Base-by-base conservation (phyloP, 768 basidiomycete species). In the Porpolomopsis calyptriformis region DNA sequence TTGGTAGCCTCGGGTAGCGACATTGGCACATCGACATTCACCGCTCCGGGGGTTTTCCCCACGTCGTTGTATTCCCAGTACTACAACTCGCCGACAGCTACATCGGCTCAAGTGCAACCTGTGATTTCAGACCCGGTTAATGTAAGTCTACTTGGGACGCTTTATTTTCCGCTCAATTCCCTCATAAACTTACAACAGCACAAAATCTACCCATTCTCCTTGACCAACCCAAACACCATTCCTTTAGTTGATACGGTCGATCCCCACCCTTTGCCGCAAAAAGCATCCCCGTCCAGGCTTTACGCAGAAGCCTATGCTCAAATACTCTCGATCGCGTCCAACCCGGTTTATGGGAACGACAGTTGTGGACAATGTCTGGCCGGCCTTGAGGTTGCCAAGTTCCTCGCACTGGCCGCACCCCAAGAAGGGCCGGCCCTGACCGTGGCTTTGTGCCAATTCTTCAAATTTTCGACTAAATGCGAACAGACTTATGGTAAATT, bases 21-120 rank as follows among this genome's bases (percentile, higher is more conserved):
- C 16, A 63, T 66, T 33, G 49, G 53, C 23, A 69, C 61, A 6
- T 70, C 74, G 4, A 71, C 70, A 2, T 81, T 73, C 54, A 75
- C 80, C 2, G 80, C 62, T 4, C 72, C 79, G 4, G 82, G 80
- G 23, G 55, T 63, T 2, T 85, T 84, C 58, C 82, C 84, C 1
- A 81, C 81, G 1, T 73, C 78, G 4, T 62, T 72, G 31, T 87
- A 77, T 59, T 56, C 66, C n/a, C 57, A 67, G 43, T 87, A 85
- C 59, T 84, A 78, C 63, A 85, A 85, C 59, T 63, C 72, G 51
- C 82, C 85, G 25, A 85, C 82, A 1, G 79, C 75, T 25, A 86
- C 85, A 2, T 73, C 74, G 10, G 76, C 70, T 1, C 85, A 87
- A 57, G 77, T 77, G 3, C 85, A 87, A 61, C 85, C 84, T n/a